Base-by-base conservation (phyloP, 257 asterid genomes). In the Solanum chaucha region DNA sequence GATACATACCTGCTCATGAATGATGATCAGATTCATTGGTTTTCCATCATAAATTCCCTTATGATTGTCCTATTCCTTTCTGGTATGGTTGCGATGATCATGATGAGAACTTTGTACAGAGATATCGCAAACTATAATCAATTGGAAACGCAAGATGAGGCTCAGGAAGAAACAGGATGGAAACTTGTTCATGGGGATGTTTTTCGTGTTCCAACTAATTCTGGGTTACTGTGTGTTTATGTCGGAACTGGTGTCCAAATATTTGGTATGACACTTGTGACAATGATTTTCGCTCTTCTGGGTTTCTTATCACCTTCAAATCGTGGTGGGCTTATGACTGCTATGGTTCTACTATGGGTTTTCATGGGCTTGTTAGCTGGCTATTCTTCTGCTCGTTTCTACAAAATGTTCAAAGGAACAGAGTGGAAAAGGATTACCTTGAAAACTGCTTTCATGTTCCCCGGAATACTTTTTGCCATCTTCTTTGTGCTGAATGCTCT, bases 1-100 rank as follows among this genome's bases (percentile, higher is more conserved):
- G 98, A 95, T 88, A 94, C 98, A 22, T 95, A 95, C 88, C 98
- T 95, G 89, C 96, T 95, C 85, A 95, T 95, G 98, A 95, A 95
- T 68, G 98, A 95, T 65, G 98, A 95, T 90, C 98, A 93, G 88
- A 95, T 95, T 74, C 98, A 95, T 91, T 95, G 98, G 98, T 95
- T 95, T 87, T 95, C 98, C 82, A 95, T 95, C 92, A 95, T 95
- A 86, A 95, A 95, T 90, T 95, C 98, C 24, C 89, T 95, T 91
- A 94, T 95, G 98, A 95, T 95, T 64, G 98, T 95, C 88, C 97
- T 95, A 87, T 95, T 95, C 93, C 95, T 95, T 74, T 95, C 98
- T 61, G 98, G 98, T 71, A 95, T 94, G 98, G 97, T 95, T 87
- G 98, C 98, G 89, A 95, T 95, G 98, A 95, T 95, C 89, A 95